Conservation (phyloP, 257 asterid species). For the Solanum peruvianum region DNA sequence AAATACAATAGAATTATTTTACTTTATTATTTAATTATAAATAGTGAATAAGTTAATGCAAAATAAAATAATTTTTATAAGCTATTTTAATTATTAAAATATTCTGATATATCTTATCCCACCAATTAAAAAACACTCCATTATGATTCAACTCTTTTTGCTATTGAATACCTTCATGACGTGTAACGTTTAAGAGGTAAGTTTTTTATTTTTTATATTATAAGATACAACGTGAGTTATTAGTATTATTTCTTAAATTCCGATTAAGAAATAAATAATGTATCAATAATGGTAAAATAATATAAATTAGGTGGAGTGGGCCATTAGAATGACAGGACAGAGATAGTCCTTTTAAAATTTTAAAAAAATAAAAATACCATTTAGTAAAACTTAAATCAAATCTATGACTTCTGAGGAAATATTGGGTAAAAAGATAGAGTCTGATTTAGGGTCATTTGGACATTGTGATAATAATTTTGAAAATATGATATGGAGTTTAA, state of each 20-base stretch:
- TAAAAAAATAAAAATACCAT: no score
- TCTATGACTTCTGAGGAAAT: neutral
- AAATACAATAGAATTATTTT: no score
- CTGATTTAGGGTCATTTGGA: neutral
- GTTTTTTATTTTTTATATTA: no score
- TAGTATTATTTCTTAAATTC: neutral
- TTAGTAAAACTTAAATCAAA: neutral
- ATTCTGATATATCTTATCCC: no score
- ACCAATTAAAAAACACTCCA: no score
- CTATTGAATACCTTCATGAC: neutral
- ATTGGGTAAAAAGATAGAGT: neutral
- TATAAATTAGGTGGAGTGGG: neutral
- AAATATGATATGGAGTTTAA: no score
- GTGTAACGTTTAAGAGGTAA: neutral
- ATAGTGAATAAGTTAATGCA: fast-evolving
- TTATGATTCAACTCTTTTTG: neutral
- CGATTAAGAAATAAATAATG: neutral
- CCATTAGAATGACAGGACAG: neutral
- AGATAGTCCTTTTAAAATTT: no score
- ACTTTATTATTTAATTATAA: no score
- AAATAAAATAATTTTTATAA: no score
- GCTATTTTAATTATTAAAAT: no score
- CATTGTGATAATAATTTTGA: no score
- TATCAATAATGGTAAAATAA: neutral
- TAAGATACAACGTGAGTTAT: no score